Evolutionary conservation across 495 filamentous ascomycete species (phyloP), one percentile per base, ranked within the genome.

Genomic region (Penicillium roqueforti): DNA sequence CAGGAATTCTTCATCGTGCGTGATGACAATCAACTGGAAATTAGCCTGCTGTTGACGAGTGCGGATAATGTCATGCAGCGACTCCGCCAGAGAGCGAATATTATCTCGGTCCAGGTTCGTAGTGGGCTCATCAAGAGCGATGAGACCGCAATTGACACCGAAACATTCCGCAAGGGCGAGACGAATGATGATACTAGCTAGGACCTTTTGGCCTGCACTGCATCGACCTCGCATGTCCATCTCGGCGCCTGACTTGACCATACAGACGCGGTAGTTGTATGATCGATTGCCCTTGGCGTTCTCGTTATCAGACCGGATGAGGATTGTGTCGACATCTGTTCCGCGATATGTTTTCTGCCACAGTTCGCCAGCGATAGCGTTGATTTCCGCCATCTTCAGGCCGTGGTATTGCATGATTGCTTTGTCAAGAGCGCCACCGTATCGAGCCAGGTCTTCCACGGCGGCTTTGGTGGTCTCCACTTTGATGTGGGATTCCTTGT

Each of bases 211-310:
- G 3, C 93, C 93, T 11, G 93, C 93, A 66, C 88, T 92, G 78
- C 93, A 99, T 29, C 93, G 87, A 9, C 93, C 93, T 54, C 93
- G 89, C 93, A 99, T 99, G 73, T 99, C 93, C 92, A 99, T 97
- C 70, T 99, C 93, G 3, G 87, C 86, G 60, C 92, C 89, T 63
- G 91, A 85, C 75, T 99, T 99, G 58, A 96, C 85, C 95, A 99
- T 99, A 74, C 87, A 90, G 0, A 98, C 93, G 51, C 95, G 88
- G 74, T 98, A 98, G 69, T 98, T 97, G 79, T 97, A 98, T 29
- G 79, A 88, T 48, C 88, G 83, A 61, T 90, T 93, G 51, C 83
- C 86, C 48, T 82, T 85, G 19, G 76, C 76, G 40, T 79, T 78
- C 67, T 93, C 91, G 59, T 85, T 86, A 72, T 95, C 92, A 38